Conservation (phyloP, 345 rosid genomes). For the Conringia planisiliqua region DNA sequence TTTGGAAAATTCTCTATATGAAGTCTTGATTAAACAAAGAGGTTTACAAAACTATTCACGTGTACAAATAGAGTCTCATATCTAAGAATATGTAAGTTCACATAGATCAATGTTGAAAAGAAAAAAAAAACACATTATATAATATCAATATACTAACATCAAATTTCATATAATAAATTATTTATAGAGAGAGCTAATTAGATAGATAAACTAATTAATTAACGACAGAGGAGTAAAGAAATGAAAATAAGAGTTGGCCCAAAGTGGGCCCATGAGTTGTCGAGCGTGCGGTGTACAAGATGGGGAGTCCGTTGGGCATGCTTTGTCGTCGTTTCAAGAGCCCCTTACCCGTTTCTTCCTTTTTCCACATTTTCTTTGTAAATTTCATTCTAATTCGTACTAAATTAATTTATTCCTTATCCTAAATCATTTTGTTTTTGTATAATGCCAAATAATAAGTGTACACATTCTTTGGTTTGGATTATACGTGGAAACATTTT, state of each 20-base stretch:
- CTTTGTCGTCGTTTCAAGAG: constrained; percentile 39
- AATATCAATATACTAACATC: neutral
- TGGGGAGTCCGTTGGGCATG: constrained; percentile 41
- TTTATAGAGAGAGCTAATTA: neutral
- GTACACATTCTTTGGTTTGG: neutral
- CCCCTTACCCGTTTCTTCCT: constrained; percentile 18
- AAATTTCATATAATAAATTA: neutral
- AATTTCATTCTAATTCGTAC: neutral
- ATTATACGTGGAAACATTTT: neutral
- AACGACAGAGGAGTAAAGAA: neutral
- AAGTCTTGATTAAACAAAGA: neutral
- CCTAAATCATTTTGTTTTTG: constrained; percentile 1
- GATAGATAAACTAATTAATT: neutral
- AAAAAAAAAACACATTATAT: neutral
- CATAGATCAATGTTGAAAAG: neutral
- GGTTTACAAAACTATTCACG: neutral
- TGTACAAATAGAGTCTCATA: neutral
- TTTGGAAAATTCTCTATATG: neutral
- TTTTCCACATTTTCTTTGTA: neutral
- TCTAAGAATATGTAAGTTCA: neutral
- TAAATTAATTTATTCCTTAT: neutral
- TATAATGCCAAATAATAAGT: neutral
- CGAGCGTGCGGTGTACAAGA: constrained; percentile 42
- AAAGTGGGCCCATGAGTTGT: constrained; percentile 39
- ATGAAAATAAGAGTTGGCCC: constrained; percentile 24